Evolutionary conservation across 768 basidiomycete species (phyloP), one percentile per base, ranked within the genome.

Genomic region (Psilocybe tampanensis): DNA sequence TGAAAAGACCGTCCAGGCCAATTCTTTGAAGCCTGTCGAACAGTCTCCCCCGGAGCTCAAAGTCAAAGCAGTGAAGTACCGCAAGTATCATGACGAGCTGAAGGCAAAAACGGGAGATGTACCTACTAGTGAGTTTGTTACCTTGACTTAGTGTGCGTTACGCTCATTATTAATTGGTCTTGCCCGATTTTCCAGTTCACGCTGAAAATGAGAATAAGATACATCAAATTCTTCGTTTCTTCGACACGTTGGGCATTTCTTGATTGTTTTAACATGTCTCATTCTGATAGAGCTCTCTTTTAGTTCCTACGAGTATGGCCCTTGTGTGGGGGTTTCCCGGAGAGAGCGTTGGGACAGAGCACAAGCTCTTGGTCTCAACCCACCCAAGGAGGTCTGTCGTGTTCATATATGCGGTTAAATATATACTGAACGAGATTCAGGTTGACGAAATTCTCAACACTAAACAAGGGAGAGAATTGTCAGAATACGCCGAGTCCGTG

Each of bases 281-380:
- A 36, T 32, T 18, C 43, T 54, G 23, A 44, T 2, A 29, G 61
- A 45, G 67, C 55, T 39, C 12, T 19, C 13, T 22, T n/a, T 8
- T 47, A 92, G 90, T 68, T 83, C 86, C 1, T 89, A 88, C 55
- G 85, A 91, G 61, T 95, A 86, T 66, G 93, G 92, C 0, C 92
- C 92, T 2, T 92, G 88, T 61, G 74, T 88, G 19, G 90, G 92
- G 0, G 80, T 92, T 52, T 82, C 86, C n/a, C 85, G 95, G 24
- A 72, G 96, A 13, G 86, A 95, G 59, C 79, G 95, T 36, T 98
- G 94, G 93, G 84, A 95, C 66, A 80, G 95, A 47, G 95, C 95
- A 0, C 70, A 86, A 23, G 79, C 80, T 9, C 76, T 95, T 44
- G 93, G 93, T 2, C 74, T 97, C 18, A 78, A 87, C 45, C 95